A percentile compares a stretch with the other conserved stretches of the same genome.
These are phyloP conservation scores for Ceratobasidium sp. DNA, from an alignment of 1,284 basidiomycete species.

Conservation along the genomic window DNA sequence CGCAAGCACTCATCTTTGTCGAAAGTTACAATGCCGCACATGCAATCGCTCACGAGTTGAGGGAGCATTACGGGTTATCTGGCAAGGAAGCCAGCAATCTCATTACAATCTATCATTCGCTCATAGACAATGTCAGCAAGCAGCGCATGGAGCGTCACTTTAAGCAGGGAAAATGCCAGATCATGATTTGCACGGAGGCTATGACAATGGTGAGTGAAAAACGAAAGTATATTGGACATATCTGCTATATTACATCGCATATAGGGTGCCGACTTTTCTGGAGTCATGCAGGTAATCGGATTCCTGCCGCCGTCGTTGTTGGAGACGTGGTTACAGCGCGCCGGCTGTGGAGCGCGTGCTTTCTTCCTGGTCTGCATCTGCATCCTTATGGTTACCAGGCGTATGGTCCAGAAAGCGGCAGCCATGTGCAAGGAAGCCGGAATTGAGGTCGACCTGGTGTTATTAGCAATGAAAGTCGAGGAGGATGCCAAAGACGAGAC, in stretches of 20 bases:
- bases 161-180: background rate
- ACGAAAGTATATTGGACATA: background rate
- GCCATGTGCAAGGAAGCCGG: background rate
- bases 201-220: slow-evolving; percentile 18
- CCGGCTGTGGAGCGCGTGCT: background rate
- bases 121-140: background rate
- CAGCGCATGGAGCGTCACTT: too few relatives aligned
- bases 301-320: background rate
- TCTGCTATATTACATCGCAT: background rate
- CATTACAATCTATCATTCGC: background rate
- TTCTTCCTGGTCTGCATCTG: background rate
- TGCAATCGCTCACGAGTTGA: background rate
- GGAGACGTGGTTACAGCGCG: slow-evolving; percentile 5
- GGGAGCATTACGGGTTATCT: too few relatives aligned
- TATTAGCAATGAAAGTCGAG: background rate
- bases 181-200: background rate
- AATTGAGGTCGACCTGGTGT: background rate
- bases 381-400: background rate
- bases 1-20: background rate
- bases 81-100: background rate
- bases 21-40: background rate
- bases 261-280: slow-evolving; percentile 7
- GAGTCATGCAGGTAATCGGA: background rate
- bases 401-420: background rate
- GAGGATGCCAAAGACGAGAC: background rate